A percentile compares a stretch with the other conserved stretches of the same genome.
phyloP scores from a whole-genome alignment of 345 rosid species.

The Eucalyptus melliodora region DNA sequence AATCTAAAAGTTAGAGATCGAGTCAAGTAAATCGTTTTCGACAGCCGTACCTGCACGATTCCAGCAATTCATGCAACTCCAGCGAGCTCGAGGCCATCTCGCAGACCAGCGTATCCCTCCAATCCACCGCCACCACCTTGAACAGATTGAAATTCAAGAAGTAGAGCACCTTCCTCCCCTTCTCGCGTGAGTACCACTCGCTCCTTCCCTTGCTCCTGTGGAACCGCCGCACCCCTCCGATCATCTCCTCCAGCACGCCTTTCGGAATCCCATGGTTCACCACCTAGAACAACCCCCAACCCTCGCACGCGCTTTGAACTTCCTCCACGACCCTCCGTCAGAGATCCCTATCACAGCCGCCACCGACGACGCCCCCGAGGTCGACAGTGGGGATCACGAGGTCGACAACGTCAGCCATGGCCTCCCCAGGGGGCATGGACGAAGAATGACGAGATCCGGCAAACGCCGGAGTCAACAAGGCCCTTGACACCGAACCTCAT shows the following conservation, averaged over 20 bases:
- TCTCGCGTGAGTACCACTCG: too few species aligned
- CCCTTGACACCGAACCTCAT: neutral
- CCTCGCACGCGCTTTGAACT: neutral
- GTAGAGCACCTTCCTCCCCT: too few species aligned
- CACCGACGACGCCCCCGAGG: neutral
- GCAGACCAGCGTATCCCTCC: too few species aligned
- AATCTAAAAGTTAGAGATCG: too few species aligned
- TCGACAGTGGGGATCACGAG: neutral
- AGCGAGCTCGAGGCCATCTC: too few species aligned
- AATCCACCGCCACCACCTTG: too few species aligned
- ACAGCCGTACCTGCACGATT: too few species aligned
- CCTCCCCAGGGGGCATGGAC: neutral
- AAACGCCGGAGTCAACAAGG: neutral
- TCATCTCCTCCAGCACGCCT: neutral
- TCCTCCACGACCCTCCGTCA: neutral
- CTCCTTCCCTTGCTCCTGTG: too few species aligned
- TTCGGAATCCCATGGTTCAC: neutral
- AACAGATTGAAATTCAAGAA: too few species aligned
- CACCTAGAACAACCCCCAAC: neutral
- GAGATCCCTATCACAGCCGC: neutral
- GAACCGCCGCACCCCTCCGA: neutral
- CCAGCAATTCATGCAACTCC: too few species aligned
- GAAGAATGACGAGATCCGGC: neutral
- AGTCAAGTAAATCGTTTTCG: too few species aligned
- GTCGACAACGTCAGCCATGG: neutral